phyloP scores from a whole-genome alignment of 2,329 filamentous ascomycete species.

The Colletotrichum tanaceti region DNA sequence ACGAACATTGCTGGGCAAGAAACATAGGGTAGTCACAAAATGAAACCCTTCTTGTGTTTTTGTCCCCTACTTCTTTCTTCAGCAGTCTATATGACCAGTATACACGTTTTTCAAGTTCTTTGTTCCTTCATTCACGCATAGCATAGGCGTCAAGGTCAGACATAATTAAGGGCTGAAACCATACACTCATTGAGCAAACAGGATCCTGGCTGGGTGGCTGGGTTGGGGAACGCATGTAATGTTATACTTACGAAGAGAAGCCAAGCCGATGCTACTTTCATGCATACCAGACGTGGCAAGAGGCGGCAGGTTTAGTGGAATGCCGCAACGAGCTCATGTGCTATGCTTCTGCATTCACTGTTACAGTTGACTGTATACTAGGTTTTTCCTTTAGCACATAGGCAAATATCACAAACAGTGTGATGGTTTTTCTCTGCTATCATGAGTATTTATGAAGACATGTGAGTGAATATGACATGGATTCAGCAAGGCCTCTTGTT shows the following conservation, averaged over 20 bases:
- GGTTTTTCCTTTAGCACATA: conserved; percentile 23
- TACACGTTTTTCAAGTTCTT: conserved; percentile 30
- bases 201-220: conserved; percentile 15
- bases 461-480: background rate
- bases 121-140: conserved; percentile 33
- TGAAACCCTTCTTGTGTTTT: background rate
- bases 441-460: too few species aligned
- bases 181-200: conserved; percentile 36
- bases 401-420: conserved; percentile 24
- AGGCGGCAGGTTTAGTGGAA: conserved; percentile 1
- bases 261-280: conserved; percentile 29
- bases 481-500: too few species aligned
- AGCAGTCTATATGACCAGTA: conserved; percentile 24
- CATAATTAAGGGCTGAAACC: conserved; percentile 30
- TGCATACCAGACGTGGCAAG: conserved; percentile 27
- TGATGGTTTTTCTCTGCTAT: conserved; percentile 7
- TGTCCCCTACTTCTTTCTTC: conserved; percentile 5
- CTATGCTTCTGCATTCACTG: conserved; percentile 21
- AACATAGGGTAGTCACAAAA: conserved; percentile 1
- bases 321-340: conserved; percentile 28
- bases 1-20: conserved; percentile 33
- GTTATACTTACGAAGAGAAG: conserved; percentile 26
- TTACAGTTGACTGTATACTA: conserved; percentile 30
- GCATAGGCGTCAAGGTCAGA: conserved; percentile 38
- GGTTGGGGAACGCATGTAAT: conserved; percentile 34